phyloP scores from a whole-genome alignment of 768 basidiomycete genomes.

The Tubosaeta brunneosetosa region DNA sequence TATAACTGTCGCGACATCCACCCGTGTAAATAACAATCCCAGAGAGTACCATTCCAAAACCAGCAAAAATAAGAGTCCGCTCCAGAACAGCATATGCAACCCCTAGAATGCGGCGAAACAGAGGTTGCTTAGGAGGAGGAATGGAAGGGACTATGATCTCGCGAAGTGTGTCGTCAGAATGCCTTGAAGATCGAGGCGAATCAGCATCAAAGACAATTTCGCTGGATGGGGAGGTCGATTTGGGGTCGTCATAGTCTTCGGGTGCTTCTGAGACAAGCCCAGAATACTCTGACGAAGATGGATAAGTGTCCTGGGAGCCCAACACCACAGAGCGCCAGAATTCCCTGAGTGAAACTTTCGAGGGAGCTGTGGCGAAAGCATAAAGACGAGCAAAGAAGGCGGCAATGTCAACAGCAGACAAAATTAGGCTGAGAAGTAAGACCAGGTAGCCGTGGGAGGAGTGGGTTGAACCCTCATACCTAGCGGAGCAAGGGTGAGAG shows the following conservation, averaged over 20 bases:
- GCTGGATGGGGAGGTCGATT: conserved; percentile 41
- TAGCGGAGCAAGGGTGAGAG: conserved; percentile 27
- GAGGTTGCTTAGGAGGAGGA: conserved; percentile 14
- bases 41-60: conserved; percentile 56
- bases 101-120: conserved; percentile 42
- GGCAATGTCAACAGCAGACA: conserved; percentile 54
- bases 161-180: conserved; percentile 57
- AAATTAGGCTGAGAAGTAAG: conserved; percentile 39
- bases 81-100: conserved; percentile 52
- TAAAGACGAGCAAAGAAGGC: conserved; percentile 47
- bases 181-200: conserved; percentile 37
- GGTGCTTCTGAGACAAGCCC: conserved; percentile 52
- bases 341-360: conserved; percentile 40
- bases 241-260: conserved; percentile 51
- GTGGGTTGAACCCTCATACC: conserved; percentile 69
- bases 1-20: conserved; percentile 71
- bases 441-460: conserved; percentile 57
- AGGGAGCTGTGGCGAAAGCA: conserved; percentile 41
- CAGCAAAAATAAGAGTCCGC: conserved; percentile 65
- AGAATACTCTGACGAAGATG: conserved; percentile 44
- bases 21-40: conserved; percentile 85
- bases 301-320: conserved; percentile 36
- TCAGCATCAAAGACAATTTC: conserved; percentile 47
- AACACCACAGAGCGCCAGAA: conserved; percentile 60
- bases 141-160: conserved; percentile 29